Evolutionary conservation across 1,284 basidiomycete genomes (phyloP), one percentile per base, ranked within the genome.

Genomic region (Ganoderma leucocontextum): DNA sequence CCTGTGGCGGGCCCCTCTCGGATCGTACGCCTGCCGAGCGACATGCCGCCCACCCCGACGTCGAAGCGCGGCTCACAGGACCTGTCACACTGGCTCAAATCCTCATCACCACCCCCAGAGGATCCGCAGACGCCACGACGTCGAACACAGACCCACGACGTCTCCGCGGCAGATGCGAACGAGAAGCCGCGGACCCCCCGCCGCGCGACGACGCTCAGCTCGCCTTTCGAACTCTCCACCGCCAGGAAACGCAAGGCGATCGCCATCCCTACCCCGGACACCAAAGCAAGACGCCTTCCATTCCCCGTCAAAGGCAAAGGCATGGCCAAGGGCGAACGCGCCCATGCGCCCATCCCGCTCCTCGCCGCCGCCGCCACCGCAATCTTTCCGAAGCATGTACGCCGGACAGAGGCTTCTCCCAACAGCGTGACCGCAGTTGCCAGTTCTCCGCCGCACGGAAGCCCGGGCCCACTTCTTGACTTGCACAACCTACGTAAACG

Each of bases 61-160:
- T 75, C 74, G 3, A 70, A 65, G 42, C 66, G 59, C 15, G 65
- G 62, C 4, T 67, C 70, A 10, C 69, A 72, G 33, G 65, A 66
- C 36, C 57, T 70, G 12, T 67, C 67, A 1, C 65, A 63, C 35
- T 72, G 71, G 72, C 55, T 73, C n/a, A 60, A 55, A 13, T 70
- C 67, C 13, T 72, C 69, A 2, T 67, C 69, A 4, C 25, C 42
- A 2, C 42, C 25, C 4, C 58, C 44, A 9, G 60, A 64, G 4
- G 39, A 19, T n/a, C 22, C 33, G 19, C 36, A 62, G 38, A 68
- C 44, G 5, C 47, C 65, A 13, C 17, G 25, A 5, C 57, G 58
- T 4, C 57, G 13, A 10, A 17, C 2, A 6, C 25, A 38, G 15
- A 60, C 42, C 2, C 41, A 49, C 33, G 19, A 44, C 25, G 22